Evolutionary conservation across 2,329 filamentous ascomycete genomes (phyloP), one percentile per base, ranked within the genome.

Genomic region (Orbilia brochopaga): DNA sequence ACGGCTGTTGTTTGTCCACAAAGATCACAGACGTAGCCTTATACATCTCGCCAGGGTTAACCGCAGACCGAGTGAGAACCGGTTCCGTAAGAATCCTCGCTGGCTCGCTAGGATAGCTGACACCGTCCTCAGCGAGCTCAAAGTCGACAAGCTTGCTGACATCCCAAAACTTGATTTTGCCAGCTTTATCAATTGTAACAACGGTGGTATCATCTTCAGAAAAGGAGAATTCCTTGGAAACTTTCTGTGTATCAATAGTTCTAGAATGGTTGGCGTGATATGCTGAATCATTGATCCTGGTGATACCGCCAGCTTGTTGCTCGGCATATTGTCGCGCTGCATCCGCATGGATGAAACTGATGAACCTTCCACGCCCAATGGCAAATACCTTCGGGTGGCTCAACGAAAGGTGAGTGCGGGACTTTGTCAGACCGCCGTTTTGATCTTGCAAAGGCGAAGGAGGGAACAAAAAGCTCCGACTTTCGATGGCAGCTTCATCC

Each of bases 91-190:
- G 86, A 80, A 96, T 91, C 53, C 91, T 83, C 0, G 87, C 74
- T 44, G 75, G 64, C 56, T 55, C 69, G 11, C 58, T 80, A 23
- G 79, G 79, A 54, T 83, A 80, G 57, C 81, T 80, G 52, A 78
- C 76, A 21, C 80, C 78, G 53, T 80, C 79, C 17, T 82, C 80
- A 66, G 81, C 82, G 19, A 80, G 79, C 32, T 80, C 80, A 57
- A 76, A 76, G 40, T 83, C 81, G 6, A 83, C 89, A 63, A 97
- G 84, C 72, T 90, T 87, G 69, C 90, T 90, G 75, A 97, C 91
- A 79, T 99, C 94, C 95, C 94, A 99, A 83, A 99, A 97, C 80
- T 96, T 94, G 81, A 97, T 88, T 73, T 91, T 88, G 53, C 94
- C 95, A 69, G 92, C 93, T 82, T 99, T 99, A 80, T 99, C 95